Conservation (phyloP, 306 rosid genomes). For the Geum urbanum region DNA sequence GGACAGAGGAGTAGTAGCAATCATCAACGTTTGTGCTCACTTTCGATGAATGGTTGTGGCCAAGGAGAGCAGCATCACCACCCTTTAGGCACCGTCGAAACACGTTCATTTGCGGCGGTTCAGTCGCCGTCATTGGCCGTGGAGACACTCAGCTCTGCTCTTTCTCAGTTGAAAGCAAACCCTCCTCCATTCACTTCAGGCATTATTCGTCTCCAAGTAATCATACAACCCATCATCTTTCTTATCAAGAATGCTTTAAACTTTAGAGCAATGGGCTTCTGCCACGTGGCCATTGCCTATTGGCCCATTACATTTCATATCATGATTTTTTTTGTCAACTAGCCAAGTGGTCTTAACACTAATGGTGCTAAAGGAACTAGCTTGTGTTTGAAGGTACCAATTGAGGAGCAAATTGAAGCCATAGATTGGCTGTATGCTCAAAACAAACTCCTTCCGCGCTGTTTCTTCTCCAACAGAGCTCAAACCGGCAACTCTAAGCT, state of each 20-base stretch:
- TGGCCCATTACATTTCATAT: background rate
- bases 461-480: conserved; percentile 64
- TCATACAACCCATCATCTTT: background rate
- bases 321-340: conserved; percentile 9
- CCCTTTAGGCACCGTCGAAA: conserved; percentile 53
- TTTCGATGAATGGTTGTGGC: conserved; percentile 72
- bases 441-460: conserved; percentile 59
- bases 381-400: conserved; percentile 56
- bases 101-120: conserved; percentile 46
- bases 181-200: conserved; percentile 63
- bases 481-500: conserved; percentile 7
- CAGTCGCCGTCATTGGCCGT: conserved; percentile 53
- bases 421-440: conserved; percentile 86
- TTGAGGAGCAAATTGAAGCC: conserved; percentile 67
- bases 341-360: background rate
- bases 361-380: background rate
- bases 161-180: conserved; percentile 47
- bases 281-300: conserved; percentile 27
- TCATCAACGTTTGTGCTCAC: conserved; percentile 33
- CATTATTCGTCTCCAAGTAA: conserved; percentile 58
- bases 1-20: conserved; percentile 17
- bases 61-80: conserved; percentile 24
- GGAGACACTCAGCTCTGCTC: conserved; percentile 50
- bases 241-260: background rate
- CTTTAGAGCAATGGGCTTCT: conserved; percentile 1